A percentile compares a stretch with the other conserved stretches of the same genome.
phyloP scores from a whole-genome alignment of 2,329 filamentous ascomycete genomes.

The Curvularia eragrostidis region DNA sequence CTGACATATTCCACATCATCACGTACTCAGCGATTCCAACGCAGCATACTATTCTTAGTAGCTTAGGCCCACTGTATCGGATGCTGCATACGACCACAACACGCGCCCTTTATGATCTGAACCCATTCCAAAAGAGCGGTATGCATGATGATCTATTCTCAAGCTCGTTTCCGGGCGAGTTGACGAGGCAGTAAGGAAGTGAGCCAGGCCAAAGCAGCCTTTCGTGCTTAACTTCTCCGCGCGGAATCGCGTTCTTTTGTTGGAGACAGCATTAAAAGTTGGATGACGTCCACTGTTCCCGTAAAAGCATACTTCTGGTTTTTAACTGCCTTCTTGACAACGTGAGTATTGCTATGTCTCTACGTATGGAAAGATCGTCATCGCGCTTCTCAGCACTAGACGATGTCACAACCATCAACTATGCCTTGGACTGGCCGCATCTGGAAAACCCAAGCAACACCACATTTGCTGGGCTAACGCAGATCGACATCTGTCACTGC shows the following conservation, averaged over 20 bases:
- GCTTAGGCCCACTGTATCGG: slow-evolving; percentile 12
- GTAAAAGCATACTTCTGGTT: not conserved
- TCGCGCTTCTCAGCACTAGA: slow-evolving; percentile 41
- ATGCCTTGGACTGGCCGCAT: slow-evolving; percentile 38
- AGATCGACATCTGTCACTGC: slow-evolving; percentile 40
- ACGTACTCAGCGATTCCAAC: slow-evolving; percentile 16
- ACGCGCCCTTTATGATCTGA: slow-evolving; percentile 5
- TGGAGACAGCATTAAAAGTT: not conserved
- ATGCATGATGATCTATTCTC: slow-evolving; percentile 28
- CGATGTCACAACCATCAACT: slow-evolving; percentile 47
- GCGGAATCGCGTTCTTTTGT: not conserved
- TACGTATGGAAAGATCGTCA: slow-evolving; percentile 24
- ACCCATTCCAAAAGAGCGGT: slow-evolving; percentile 24
- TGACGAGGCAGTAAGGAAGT: slow-evolving; percentile 5
- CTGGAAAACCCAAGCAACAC: slow-evolving; percentile 41
- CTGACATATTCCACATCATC: slow-evolving; percentile 18
- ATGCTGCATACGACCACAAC: slow-evolving; percentile 11
- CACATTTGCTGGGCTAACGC: slow-evolving; percentile 36
- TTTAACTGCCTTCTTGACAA: not conserved
- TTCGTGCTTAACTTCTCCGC: not conserved
- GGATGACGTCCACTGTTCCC: not conserved
- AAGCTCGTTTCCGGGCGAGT: slow-evolving; percentile 10
- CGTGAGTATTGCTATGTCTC: slow-evolving; percentile 14
- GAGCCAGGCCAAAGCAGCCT: not conserved
- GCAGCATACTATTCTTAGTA: slow-evolving; percentile 26